Percentiles rank a stretch among this genome's conserved stretches.
phyloP scores from a whole-genome alignment of 352 stramenopile species.

The Phytopythium helicoides region DNA sequence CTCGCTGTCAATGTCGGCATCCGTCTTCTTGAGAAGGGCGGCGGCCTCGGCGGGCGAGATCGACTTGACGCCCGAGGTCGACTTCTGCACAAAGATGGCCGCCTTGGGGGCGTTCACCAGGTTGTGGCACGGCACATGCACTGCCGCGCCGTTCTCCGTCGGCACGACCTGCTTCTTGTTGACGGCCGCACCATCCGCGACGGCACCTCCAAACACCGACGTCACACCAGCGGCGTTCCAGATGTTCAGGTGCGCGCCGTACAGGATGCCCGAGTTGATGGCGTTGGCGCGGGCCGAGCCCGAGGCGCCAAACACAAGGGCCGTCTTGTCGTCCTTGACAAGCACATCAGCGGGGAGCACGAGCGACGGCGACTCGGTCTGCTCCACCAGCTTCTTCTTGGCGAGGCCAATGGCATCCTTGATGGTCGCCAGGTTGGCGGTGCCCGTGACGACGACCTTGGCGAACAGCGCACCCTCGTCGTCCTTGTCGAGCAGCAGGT shows the following conservation, averaged over 20 bases:
- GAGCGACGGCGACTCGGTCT: slow-evolving; percentile 48
- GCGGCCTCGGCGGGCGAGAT: slow-evolving; percentile 51
- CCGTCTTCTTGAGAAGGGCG: slow-evolving; percentile 43
- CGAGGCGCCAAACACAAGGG: slow-evolving; percentile 68
- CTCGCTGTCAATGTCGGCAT: slow-evolving; percentile 45
- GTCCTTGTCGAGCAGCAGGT: slow-evolving; percentile 63
- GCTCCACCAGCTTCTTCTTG: slow-evolving; percentile 71
- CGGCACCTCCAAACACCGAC: slow-evolving; percentile 65
- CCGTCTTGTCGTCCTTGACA: slow-evolving; percentile 60
- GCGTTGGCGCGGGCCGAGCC: slow-evolving; percentile 48
- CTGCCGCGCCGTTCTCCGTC: slow-evolving; percentile 41
- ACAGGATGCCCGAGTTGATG: slow-evolving; percentile 60
- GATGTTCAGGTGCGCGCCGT: slow-evolving; percentile 67
- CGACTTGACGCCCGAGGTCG: slow-evolving; percentile 55
- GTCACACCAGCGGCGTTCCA: slow-evolving; percentile 68
- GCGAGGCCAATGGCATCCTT: slow-evolving; percentile 55
- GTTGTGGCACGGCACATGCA: slow-evolving; percentile 80
- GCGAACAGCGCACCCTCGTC: slow-evolving; percentile 58
- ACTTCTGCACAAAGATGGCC: slow-evolving; percentile 64
- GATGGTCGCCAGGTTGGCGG: slow-evolving; percentile 46
- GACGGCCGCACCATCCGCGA: slow-evolving; percentile 46
- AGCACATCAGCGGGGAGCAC: slow-evolving; percentile 56
- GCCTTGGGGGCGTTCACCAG: slow-evolving; percentile 61
- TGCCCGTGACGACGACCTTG: slow-evolving; percentile 71
- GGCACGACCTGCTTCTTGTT: slow-evolving; percentile 58